phyloP scores from a whole-genome alignment of 2,329 filamentous ascomycete species.

The Colletotrichum sp. region DNA sequence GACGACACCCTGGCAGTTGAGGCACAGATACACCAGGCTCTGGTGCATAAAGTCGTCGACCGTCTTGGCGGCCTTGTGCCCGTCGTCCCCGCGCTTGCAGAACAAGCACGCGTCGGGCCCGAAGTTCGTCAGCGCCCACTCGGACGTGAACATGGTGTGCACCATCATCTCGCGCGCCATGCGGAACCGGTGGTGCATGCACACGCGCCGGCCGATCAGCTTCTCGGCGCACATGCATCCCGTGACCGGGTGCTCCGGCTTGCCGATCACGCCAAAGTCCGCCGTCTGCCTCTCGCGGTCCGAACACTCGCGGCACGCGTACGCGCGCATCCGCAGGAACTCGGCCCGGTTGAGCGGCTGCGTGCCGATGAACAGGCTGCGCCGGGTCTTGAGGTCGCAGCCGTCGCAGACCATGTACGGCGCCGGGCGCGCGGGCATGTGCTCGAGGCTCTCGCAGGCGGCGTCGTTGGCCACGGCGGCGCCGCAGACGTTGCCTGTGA shows the following conservation, averaged over 20 bases:
- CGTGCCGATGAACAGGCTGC: conserved; percentile 18
- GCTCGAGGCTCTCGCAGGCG: conserved; percentile 25
- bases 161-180: conserved; percentile 28
- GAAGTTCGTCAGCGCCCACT: conserved; percentile 29
- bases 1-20: conserved; percentile 34
- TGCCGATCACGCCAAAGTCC: not conserved
- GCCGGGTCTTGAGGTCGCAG: conserved; percentile 29
- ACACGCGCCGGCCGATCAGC: conserved; percentile 35
- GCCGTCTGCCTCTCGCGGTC: not conserved
- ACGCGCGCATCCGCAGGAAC: conserved; percentile 38
- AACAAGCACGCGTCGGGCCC: conserved; percentile 32
- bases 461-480: not conserved
- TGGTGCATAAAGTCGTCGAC: not conserved
- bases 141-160: conserved; percentile 25
- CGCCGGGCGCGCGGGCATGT: not conserved
- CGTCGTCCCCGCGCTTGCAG: conserved; percentile 27
- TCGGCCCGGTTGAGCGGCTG: conserved; percentile 23
- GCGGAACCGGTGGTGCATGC: conserved; percentile 36
- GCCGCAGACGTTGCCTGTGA: not conserved
- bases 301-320: conserved; percentile 38
- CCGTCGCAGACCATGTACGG: conserved; percentile 23
- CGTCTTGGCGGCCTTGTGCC: not conserved
- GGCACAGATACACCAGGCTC: conserved; percentile 33
- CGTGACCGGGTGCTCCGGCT: conserved; percentile 26
- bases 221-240: conserved; percentile 43